Evolutionary conservation across 75 land plant species (phyloP).

Genomic region (Sequoia sempervirens): DNA sequence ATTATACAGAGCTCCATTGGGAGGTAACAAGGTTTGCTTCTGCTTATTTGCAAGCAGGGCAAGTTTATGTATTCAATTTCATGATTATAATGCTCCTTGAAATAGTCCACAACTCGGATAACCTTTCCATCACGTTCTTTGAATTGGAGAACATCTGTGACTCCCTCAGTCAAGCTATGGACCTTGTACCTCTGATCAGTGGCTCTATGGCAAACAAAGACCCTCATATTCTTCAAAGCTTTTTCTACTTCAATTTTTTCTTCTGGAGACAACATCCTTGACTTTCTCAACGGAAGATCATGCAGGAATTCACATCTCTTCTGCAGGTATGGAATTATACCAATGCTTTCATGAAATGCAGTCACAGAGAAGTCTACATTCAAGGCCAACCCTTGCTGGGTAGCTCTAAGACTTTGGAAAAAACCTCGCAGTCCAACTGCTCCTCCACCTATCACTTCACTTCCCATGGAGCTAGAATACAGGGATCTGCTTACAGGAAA

Average conservation of each 20-base stretch:
- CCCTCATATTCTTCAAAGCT: constrained; percentile 56
- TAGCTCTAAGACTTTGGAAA: constrained; percentile 84
- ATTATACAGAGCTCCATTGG: constrained; percentile 94
- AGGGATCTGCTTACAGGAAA: constrained; percentile 62
- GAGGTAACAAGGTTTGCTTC: constrained; percentile 74
- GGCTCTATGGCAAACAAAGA: constrained; percentile 68
- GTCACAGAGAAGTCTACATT: constrained; percentile 79
- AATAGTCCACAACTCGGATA: constrained; percentile 57
- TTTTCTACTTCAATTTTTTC: constrained; percentile 69
- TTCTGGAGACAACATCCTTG: constrained; percentile 31
- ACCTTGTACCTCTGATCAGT: constrained; percentile 71
- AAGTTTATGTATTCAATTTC: constrained; percentile 60
- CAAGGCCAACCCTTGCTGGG: constrained; percentile 81
- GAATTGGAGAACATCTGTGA: constrained; percentile 60
- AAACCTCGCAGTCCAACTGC: constrained; percentile 74
- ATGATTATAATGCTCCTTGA: constrained; percentile 69
- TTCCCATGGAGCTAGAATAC: constrained; percentile 59
- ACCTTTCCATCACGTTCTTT: constrained; percentile 57
- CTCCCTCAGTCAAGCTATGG: constrained; percentile 57
- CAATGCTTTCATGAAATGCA: constrained; percentile 78
- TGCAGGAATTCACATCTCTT: constrained; percentile 49
- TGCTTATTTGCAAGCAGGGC: constrained; percentile 80
- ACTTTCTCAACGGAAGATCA: constrained; percentile 45
- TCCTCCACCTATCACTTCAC: constrained; percentile 67
- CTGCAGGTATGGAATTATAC: constrained; percentile 55